Base-by-base conservation (phyloP, 352 stramenopile genomes). In the Aphanomyces cochlioides region DNA sequence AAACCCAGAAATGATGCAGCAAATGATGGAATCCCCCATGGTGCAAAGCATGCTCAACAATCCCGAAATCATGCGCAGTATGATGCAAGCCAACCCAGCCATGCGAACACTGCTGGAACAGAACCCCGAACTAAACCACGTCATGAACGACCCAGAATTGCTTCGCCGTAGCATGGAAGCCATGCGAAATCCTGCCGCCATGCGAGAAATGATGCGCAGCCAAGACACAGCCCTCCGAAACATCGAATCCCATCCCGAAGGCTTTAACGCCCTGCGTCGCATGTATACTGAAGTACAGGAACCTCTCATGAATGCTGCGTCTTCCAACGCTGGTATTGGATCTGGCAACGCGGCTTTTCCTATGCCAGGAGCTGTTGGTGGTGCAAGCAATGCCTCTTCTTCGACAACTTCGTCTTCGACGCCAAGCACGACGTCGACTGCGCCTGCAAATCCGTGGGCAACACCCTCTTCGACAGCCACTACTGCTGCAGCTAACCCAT, bases 161-260 rank as follows among this genome's bases (percentile, higher is more conserved):
- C 81, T 99, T 56, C 79, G 95, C 21, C 88, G 98, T 69, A 95
- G 87, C 69, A 98, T 99, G 85, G 91, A 99, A 75, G 97, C 97
- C 71, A 98, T 98, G 90, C 88, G 96, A 54, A 98, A 99, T 78
- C 97, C 97, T 13, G 85, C 83, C 5, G 90, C 90, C 17, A 98
- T 98, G 90, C 90, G 95, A 48, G 93, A 99, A 73, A 97, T 97
- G 79, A 98, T 99, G 95, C 86, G 96, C 5, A 96, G 85, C 78
- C 96, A 99, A 75, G 97, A 99, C 81, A 95, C 97, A 56, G 96
- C 96, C 17, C 85, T 99, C 80, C 88, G 86, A 53, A 97, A 99
- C 77, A 96, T 99, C 67, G 95, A 99, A 78, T 98, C 96, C 72
- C 93, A 98, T 57, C 96, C 96, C 0, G 96, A 98, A 48, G 97